Percentiles rank a stretch among this genome's conserved stretches.
Evolutionary conservation across 2,329 filamentous ascomycete genomes (phyloP).

Genomic region (Harringtonia aguacate): DNA sequence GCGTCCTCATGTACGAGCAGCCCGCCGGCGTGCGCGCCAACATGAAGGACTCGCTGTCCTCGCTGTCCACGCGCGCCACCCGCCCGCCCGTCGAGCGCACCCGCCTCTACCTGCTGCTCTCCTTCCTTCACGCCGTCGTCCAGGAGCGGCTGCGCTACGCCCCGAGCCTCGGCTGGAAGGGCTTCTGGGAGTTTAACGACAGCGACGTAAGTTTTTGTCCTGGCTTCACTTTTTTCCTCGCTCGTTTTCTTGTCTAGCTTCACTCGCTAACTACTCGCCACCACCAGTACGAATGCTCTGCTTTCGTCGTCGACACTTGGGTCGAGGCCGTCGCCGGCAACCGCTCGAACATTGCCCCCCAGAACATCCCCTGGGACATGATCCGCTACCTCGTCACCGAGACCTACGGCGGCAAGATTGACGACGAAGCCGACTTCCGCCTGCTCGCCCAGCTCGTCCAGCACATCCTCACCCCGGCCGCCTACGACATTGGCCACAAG

Average conservation of each 20-base stretch:
- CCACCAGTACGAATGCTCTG: constrained; percentile 98
- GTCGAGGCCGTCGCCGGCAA: constrained; percentile 71
- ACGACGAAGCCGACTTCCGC: constrained; percentile 75
- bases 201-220: constrained; percentile 66
- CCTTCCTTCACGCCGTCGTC: constrained; percentile 90
- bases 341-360: constrained; percentile 84
- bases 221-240: background rate
- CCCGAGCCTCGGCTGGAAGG: constrained; percentile 90
- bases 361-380: constrained; percentile 95
- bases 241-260: background rate
- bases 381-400: constrained; percentile 82
- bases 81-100: constrained; percentile 86
- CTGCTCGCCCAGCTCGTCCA: constrained; percentile 64
- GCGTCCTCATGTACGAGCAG: constrained; percentile 96
- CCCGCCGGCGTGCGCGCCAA: constrained; percentile 93
- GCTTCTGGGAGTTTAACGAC: constrained; percentile 99
- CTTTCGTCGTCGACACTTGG: constrained; percentile 94
- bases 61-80: constrained; percentile 61
- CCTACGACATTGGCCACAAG: constrained; percentile 88
- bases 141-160: constrained; percentile 93
- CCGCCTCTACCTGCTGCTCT: constrained; percentile 80
- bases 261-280: constrained; percentile 19
- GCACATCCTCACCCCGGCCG: constrained; percentile 70
- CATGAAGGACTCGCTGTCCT: constrained; percentile 94
- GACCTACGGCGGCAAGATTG: constrained; percentile 96